phyloP scores from a whole-genome alignment of 2,329 filamentous ascomycete genomes.

The Karstenula rhodostoma region DNA sequence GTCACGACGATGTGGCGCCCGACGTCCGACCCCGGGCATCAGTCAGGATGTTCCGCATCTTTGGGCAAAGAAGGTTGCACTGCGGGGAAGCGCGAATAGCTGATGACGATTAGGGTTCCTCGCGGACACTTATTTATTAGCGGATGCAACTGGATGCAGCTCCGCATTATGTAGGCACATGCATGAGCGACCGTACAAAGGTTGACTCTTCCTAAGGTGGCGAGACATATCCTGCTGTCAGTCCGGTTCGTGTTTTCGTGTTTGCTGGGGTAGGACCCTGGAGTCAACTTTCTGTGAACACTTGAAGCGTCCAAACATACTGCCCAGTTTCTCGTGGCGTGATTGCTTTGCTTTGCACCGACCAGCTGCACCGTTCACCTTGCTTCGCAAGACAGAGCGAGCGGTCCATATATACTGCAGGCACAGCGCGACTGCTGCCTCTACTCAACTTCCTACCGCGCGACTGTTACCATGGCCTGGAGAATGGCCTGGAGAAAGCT shows the following conservation, averaged over 20 bases:
- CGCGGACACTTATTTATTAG: constrained; percentile 1
- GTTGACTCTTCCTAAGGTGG: not conserved
- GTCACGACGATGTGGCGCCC: not conserved
- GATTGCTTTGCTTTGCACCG: no score
- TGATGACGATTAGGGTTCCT: not conserved
- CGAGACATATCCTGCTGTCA: not conserved
- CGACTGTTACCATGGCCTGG: not conserved
- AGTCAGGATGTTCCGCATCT: not conserved
- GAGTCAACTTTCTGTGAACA: not conserved
- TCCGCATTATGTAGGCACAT: not conserved
- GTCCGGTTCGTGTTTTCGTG: not conserved
- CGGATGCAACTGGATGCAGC: constrained; percentile 7
- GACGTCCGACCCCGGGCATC: not conserved
- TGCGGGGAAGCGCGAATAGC: constrained; percentile 4
- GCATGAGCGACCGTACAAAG: not conserved
- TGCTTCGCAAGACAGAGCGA: no score
- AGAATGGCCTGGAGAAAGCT: constrained; percentile 5
- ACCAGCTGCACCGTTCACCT: no score
- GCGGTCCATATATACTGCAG: no score
- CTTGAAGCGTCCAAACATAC: no score
- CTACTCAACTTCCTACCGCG: not conserved
- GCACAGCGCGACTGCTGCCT: no score
- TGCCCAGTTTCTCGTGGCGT: no score
- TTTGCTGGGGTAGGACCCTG: not conserved
- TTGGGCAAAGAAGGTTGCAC: constrained; percentile 6